Conservation (phyloP, 352 stramenopile species). For the Lagenidium giganteum region DNA sequence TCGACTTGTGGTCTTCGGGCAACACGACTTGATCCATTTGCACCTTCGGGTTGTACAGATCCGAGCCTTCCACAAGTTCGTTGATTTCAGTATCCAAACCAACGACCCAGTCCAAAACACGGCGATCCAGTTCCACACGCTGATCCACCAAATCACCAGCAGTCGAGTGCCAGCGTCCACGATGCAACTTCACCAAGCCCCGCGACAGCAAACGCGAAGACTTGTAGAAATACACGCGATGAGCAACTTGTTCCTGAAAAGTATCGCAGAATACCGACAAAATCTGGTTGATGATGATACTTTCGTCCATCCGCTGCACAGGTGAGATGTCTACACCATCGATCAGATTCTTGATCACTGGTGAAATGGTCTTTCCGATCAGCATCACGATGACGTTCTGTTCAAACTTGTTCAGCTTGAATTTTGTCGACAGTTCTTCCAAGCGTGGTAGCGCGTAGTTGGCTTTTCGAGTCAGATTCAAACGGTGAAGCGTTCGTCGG, state of each 20-base stretch:
- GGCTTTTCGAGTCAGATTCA: conserved; percentile 44
- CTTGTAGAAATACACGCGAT: conserved; percentile 82
- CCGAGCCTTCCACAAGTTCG: conserved; percentile 74
- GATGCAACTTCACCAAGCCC: conserved; percentile 70
- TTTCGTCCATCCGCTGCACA: conserved; percentile 79
- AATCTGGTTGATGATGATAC: conserved; percentile 81
- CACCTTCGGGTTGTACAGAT: conserved; percentile 76
- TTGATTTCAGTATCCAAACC: conserved; percentile 83
- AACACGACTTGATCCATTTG: conserved; percentile 71
- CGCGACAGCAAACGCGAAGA: conserved; percentile 54
- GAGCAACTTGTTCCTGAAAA: conserved; percentile 74
- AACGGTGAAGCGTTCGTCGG: conserved; percentile 38
- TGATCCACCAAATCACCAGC: conserved; percentile 73
- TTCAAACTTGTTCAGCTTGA: conserved; percentile 75
- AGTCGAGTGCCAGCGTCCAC: conserved; percentile 66
- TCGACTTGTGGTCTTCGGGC: conserved; percentile 65
- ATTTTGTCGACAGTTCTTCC: conserved; percentile 57
- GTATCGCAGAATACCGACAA: conserved; percentile 78
- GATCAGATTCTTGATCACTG: conserved; percentile 75
- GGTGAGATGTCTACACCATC: conserved; percentile 70
- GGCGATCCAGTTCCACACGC: conserved; percentile 68
- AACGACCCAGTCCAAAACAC: conserved; percentile 77
- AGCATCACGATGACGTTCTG: conserved; percentile 83
- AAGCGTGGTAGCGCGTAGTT: conserved; percentile 44
- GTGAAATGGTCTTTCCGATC: conserved; percentile 81